Evolutionary conservation across 352 stramenopile species (phyloP).

Genomic region (Globisporangium mamillatum): DNA sequence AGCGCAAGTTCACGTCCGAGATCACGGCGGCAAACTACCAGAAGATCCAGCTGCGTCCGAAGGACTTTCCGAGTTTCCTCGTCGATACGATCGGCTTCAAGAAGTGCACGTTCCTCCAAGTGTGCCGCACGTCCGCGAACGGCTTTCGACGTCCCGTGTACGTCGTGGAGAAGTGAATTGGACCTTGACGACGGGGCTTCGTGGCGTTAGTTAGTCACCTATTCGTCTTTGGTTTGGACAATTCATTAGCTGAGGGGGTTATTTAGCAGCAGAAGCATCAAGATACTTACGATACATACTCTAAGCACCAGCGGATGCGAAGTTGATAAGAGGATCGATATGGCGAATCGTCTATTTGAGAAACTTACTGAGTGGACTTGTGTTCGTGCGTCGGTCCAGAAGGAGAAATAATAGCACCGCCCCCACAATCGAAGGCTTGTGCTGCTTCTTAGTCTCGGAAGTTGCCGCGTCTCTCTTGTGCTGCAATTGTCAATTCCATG

Average conservation of each 20-base stretch:
- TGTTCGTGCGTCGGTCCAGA: not conserved
- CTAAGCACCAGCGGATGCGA: not conserved
- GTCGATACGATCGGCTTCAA: slow-evolving; percentile 57
- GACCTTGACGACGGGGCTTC: not conserved
- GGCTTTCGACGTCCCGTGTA: slow-evolving; percentile 77
- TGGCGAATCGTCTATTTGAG: not conserved
- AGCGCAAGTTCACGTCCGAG: slow-evolving; percentile 83
- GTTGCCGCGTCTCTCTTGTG: slow-evolving; percentile 51
- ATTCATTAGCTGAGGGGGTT: not conserved
- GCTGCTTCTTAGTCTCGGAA: slow-evolving; percentile 25
- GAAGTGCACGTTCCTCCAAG: slow-evolving; percentile 66
- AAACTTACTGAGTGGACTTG: not conserved
- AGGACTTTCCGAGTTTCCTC: slow-evolving; percentile 68
- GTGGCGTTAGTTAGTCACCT: not conserved
- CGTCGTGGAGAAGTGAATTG: slow-evolving; percentile 54
- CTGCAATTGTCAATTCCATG: slow-evolving; percentile 17
- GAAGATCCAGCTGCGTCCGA: slow-evolving; percentile 67
- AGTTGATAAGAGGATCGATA: not conserved
- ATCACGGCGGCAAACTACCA: slow-evolving; percentile 66
- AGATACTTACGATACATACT: not conserved
- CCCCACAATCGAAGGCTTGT: not conserved
- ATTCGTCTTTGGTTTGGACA: not conserved
- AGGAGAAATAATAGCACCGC: not conserved
- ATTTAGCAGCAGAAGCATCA: not conserved
- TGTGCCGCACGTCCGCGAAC: slow-evolving; percentile 74